Conservation (phyloP, 2,329 filamentous ascomycete genomes). For the Capronia coronata region DNA sequence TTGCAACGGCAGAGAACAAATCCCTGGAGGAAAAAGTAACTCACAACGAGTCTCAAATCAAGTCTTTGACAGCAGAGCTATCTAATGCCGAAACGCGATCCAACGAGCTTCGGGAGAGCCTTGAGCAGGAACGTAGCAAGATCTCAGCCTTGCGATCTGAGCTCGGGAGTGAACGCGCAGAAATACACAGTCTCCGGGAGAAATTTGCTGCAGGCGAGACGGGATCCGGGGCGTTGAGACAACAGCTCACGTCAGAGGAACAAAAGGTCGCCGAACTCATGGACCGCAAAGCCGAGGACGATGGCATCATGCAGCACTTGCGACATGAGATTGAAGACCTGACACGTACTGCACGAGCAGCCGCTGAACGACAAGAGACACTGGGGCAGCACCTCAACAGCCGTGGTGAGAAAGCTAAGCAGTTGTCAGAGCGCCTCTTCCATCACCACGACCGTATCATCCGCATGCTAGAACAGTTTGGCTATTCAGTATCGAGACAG, state of each 20-base stretch:
- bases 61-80: constrained; percentile 45
- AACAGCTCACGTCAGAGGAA: constrained; percentile 70
- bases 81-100: constrained; percentile 47
- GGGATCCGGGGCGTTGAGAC: constrained; percentile 70
- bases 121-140: constrained; percentile 45
- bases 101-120: constrained; percentile 50
- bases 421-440: constrained; percentile 76
- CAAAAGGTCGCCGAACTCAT: constrained; percentile 60
- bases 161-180: constrained; percentile 59
- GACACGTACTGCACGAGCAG: constrained; percentile 49
- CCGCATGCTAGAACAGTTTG: constrained; percentile 76
- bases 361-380: constrained; percentile 32
- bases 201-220: constrained; percentile 78
- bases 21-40: constrained; percentile 50
- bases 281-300: constrained; percentile 65
- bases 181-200: constrained; percentile 61
- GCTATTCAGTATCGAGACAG: constrained; percentile 72
- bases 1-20: constrained; percentile 60
- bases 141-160: constrained; percentile 44
- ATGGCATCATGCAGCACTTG: constrained; percentile 66
- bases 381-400: constrained; percentile 55
- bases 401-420: constrained; percentile 67
- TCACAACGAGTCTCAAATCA: constrained; percentile 54
- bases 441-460: constrained; percentile 77
- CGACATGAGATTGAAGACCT: constrained; percentile 67